Evolutionary conservation across 2,329 filamentous ascomycete genomes (phyloP), one percentile per base, ranked within the genome.

Genomic region (Alternaria rosae): DNA sequence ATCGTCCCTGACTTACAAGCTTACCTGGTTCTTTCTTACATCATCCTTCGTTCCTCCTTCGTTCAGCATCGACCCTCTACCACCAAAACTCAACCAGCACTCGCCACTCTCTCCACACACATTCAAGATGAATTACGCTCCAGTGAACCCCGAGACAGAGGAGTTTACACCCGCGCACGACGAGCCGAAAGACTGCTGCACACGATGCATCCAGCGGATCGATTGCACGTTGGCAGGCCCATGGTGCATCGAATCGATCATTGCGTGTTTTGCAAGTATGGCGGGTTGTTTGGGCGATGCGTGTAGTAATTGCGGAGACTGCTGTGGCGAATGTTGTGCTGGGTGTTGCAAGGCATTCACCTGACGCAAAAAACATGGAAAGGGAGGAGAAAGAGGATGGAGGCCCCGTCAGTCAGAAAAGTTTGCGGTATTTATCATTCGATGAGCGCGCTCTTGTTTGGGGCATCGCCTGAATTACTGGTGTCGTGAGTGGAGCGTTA

Each of bases 71-170:
- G 13, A 44, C 41, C 21, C 43, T 28, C 20, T 20, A n/a, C 15
- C n/a, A 28, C 43, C 44, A 50, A 44, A 48, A 38, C 26, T 32
- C 41, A 17, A 10, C 53, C 44, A 32, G 11, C 25, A 25, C 28
- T 17, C 38, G n/a, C 35, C 20, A 42, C 50, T 11, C 28, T 57
- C 28, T 54, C 10, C 6, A 30, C 38, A 30, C 38, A 54, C 45
- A 51, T 25, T 6, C 57, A 42, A 66, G 13, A 51, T 72, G 69
- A 62, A 70, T 6, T 72, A 72, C 61, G 58, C 61, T n/a, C 64
- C 64, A 1, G 35, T 62, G 7, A 48, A 59, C 28, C 15, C 43
- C 0, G 28, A 48, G 8, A 47, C 30, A 6, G 66, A 70, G 15
- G 61, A 69, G 10, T 60, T 57, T 5, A 62, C 45, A n/a, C 21